A percentile compares a stretch with the other conserved stretches of the same genome.
phyloP scores from a whole-genome alignment of 192 early-diverging fungal species.

The Chytriomyces confervae region DNA sequence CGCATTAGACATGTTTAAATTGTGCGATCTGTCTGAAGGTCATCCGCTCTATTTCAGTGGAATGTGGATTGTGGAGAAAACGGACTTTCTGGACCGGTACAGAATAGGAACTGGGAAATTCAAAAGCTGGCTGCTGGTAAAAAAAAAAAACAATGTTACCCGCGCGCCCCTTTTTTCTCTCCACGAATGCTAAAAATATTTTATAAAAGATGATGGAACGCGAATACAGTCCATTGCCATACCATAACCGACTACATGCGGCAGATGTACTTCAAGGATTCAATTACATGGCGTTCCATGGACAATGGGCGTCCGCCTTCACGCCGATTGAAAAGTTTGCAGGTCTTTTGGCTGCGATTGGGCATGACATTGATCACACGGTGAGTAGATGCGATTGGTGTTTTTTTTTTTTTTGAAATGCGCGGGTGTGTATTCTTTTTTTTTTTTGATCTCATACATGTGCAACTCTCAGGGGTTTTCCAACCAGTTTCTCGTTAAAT shows the following conservation, averaged over 20 bases:
- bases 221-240: conserved; percentile 58
- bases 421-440: not conserved
- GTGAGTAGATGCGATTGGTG: conserved; percentile 16
- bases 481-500: conserved; percentile 59
- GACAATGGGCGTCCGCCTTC: conserved; percentile 34
- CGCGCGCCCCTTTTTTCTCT: conserved; percentile 20
- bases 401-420: not conserved
- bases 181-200: conserved; percentile 13
- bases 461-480: conserved; percentile 42
- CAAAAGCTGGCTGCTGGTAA: conserved; percentile 51
- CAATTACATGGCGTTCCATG: conserved; percentile 51
- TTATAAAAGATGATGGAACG: conserved; percentile 49
- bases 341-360: conserved; percentile 50
- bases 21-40: conserved; percentile 49
- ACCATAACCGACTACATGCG: conserved; percentile 63
- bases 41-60: conserved; percentile 54
- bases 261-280: conserved; percentile 62
- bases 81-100: conserved; percentile 37
- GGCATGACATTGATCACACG: conserved; percentile 65
- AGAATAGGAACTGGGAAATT: conserved; percentile 46
- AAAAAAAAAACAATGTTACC: no score
- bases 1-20: conserved; percentile 41
- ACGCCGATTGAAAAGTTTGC: conserved; percentile 49
- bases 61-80: conserved; percentile 45
- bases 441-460: not conserved